These are phyloP conservation scores for Trametopsis cervina DNA, from an alignment of 768 basidiomycete genomes.

Conservation along the genomic window DNA sequence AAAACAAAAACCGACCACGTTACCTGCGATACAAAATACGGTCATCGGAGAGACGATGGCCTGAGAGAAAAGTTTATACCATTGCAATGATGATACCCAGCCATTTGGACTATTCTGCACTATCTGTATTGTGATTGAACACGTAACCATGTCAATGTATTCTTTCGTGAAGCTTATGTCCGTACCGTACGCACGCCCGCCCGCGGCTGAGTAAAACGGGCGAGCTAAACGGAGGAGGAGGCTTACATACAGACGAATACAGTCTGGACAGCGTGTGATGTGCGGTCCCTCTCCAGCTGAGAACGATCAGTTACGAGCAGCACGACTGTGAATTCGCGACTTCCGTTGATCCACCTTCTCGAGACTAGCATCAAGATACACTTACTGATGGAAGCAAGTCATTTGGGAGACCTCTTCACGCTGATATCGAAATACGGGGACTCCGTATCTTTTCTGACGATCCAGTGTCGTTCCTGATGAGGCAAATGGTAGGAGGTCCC, in stretches of 20 bases:
- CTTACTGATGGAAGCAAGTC: background rate
- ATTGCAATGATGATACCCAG: background rate
- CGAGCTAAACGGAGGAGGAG: no score
- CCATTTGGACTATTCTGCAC: background rate
- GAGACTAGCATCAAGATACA: background rate
- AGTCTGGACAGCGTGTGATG: no score
- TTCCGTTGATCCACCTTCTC: background rate
- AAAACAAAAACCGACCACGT: slow-evolving; percentile 2
- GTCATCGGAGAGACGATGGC: background rate
- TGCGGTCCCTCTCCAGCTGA: no score
- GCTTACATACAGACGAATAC: no score
- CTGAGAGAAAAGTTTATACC: background rate
- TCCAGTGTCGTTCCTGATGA: background rate
- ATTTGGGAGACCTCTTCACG: background rate
- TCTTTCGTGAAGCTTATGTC: background rate
- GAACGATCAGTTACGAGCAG: background rate
- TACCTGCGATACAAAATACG: background rate
- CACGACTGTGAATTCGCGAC: background rate
- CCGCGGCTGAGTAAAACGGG: no score
- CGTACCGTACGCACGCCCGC: background rate
- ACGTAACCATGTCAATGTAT: background rate
- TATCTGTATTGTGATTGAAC: background rate
- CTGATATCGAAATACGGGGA: background rate
- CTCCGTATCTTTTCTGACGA: background rate
- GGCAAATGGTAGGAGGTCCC: background rate